phyloP scores from a whole-genome alignment of 2,329 filamentous ascomycete species.

The Cryoendolithus antarcticus region DNA sequence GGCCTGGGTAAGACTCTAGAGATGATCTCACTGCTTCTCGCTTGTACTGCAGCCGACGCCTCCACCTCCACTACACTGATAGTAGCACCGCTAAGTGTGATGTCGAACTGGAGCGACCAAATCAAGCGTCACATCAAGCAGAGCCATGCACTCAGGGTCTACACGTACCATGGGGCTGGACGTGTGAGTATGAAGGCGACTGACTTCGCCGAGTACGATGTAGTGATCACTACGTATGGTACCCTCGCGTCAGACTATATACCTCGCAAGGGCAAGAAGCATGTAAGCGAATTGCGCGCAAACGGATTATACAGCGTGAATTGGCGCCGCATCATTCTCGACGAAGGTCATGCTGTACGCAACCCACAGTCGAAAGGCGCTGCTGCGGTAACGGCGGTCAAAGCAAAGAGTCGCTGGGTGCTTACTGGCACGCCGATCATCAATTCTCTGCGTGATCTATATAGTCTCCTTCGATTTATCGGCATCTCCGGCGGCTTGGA shows the following conservation, averaged over 20 bases:
- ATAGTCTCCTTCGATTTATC: constrained; percentile 67
- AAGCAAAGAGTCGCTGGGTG: constrained; percentile 64
- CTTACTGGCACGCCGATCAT: constrained; percentile 50
- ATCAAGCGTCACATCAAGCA: constrained; percentile 58
- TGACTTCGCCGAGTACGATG: constrained; percentile 54
- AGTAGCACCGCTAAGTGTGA: constrained; percentile 68
- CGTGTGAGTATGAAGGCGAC: constrained; percentile 41
- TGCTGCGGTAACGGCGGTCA: constrained; percentile 52
- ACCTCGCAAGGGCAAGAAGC: constrained; percentile 29
- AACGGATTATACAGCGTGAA: constrained; percentile 49
- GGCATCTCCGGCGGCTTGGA: constrained; percentile 65
- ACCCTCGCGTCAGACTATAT: constrained; percentile 57
- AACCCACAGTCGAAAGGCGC: constrained; percentile 60
- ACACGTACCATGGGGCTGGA: constrained; percentile 60
- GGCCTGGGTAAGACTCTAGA: constrained; percentile 82
- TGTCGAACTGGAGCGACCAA: constrained; percentile 83
- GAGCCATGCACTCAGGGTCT: constrained; percentile 50
- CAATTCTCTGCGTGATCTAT: constrained; percentile 70
- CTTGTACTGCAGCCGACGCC: constrained; percentile 46
- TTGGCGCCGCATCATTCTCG: constrained; percentile 70
- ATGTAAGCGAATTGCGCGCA: constrained; percentile 19
- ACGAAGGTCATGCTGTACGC: constrained; percentile 73
- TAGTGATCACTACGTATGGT: constrained; percentile 81
- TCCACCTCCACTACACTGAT: constrained; percentile 55
- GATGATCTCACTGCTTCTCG: constrained; percentile 66